phyloP scores from a whole-genome alignment of 1,139 yeast genomes.

The Taphrina pruni region DNA sequence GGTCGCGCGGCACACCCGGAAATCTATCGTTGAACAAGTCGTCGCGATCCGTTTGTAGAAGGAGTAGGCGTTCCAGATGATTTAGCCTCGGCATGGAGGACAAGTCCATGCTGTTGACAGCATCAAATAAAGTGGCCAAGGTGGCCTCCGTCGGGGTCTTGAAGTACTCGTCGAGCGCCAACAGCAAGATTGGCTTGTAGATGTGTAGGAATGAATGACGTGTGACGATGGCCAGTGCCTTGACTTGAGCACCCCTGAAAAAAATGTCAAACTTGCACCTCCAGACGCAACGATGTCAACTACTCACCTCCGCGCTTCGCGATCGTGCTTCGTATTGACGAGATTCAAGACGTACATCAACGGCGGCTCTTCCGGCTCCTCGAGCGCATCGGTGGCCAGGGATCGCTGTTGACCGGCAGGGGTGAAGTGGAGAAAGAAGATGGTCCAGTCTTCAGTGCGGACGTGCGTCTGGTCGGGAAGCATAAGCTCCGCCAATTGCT shows the following conservation, averaged over 20 bases:
- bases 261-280: no score
- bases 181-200: constrained; percentile 62
- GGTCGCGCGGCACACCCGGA: constrained; percentile 43
- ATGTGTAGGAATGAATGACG: constrained; percentile 61
- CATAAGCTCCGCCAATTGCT: constrained; percentile 60
- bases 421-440: constrained; percentile 55
- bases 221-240: constrained; percentile 63
- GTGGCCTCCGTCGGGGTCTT: constrained; percentile 48
- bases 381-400: constrained; percentile 48
- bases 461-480: constrained; percentile 70
- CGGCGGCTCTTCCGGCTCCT: constrained; percentile 49
- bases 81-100: constrained; percentile 50
- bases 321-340: constrained; percentile 61
- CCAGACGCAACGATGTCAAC: background rate
- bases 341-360: constrained; percentile 64
- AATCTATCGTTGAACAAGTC: constrained; percentile 51
- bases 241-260: constrained; percentile 62
- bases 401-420: constrained; percentile 41
- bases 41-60: constrained; percentile 50
- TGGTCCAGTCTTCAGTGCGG: constrained; percentile 65
- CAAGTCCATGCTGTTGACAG: constrained; percentile 54
- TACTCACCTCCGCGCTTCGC: constrained; percentile 49
- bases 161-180: constrained; percentile 60
- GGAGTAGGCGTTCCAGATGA: constrained; percentile 50
- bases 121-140: constrained; percentile 53